Conservation (phyloP, 129 eudicot species). For the Helianthus annuus region HanXRQr2.0-SUNRISE NC_035436.2:199492611-199493110, state of each 20-base stretch:
- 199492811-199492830: not conserved
- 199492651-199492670: not conserved
- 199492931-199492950: not conserved
- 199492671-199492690: not conserved
- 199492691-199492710: not conserved
- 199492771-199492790: not conserved
- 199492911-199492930: not conserved
- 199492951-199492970: not conserved
- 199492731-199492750: not conserved
- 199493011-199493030: not conserved
- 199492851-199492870: not conserved
- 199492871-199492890: not conserved
- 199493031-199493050: not conserved
- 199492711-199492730: not conserved
- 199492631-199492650: not conserved
- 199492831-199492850: conserved; percentile 5
- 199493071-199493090: no score
- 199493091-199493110: no score
- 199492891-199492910: not conserved
- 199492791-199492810: not conserved
- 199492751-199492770: not conserved
- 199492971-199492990: not conserved
- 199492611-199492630: no score
- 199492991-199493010: not conserved
- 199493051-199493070: no score